Percentiles rank a stretch among this genome's conserved stretches.
Evolutionary conservation across 1,284 basidiomycete species (phyloP).

Genomic region (Schizopora paradoxa): DNA sequence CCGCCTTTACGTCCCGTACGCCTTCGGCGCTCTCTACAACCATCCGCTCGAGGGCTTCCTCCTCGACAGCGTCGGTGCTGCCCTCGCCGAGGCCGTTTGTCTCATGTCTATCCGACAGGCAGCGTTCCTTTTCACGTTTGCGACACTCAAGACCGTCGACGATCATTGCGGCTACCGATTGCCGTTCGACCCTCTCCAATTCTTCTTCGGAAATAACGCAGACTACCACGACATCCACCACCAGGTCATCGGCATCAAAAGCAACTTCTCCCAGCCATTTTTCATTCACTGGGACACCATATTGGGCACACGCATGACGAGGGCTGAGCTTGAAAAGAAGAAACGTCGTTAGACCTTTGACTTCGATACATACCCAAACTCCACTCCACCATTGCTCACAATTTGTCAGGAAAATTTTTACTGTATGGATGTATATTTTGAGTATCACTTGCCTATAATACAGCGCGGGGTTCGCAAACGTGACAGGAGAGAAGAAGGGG

Average conservation of each 20-base stretch:
- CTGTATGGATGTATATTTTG: too few relatives aligned
- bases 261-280: constrained; percentile 95
- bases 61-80: constrained; percentile 83
- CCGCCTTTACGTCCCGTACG: constrained; percentile 94
- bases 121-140: constrained; percentile 80
- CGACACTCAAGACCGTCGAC: constrained; percentile 92
- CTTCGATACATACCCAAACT: too few relatives aligned
- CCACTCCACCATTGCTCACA: too few relatives aligned
- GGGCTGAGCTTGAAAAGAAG: constrained; percentile 57
- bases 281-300: constrained; percentile 84
- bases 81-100: constrained; percentile 66
- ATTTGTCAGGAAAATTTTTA: too few relatives aligned
- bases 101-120: constrained; percentile 80
- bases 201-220: constrained; percentile 88
- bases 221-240: constrained; percentile 99
- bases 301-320: constrained; percentile 78
- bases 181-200: constrained; percentile 86
- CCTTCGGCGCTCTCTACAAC: constrained; percentile 97
- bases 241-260: constrained; percentile 91
- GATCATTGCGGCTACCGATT: constrained; percentile 94
- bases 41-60: constrained; percentile 94
- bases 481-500: too few relatives aligned
- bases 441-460: too few relatives aligned
- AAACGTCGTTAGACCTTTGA: too few relatives aligned
- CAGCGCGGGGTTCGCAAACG: too few relatives aligned